Percentiles rank a stretch among this genome's conserved stretches.
Conservation (phyloP, 176 grass and related monocot genomes). For the Panicum miliaceum region DNA sequence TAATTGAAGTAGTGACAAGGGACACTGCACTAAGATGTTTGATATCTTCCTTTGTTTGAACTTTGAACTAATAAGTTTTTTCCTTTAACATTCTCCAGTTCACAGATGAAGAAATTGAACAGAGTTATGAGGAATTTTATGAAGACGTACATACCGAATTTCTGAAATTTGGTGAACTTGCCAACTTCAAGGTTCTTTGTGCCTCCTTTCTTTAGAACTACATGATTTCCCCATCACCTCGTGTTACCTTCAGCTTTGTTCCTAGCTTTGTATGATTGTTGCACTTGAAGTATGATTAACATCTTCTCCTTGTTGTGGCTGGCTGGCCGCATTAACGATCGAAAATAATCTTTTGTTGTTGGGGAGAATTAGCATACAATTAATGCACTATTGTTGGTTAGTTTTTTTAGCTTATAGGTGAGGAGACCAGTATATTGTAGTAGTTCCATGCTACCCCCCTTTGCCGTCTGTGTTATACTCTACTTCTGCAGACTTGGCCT, state of each 20-base stretch:
- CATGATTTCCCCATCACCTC: neutral
- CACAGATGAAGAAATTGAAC: constrained; percentile 93
- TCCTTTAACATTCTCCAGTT: constrained; percentile 66
- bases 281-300: neutral
- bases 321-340: neutral
- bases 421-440: neutral
- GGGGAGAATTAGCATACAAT: neutral
- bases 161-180: constrained; percentile 92
- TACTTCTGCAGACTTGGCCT: neutral
- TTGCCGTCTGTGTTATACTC: neutral
- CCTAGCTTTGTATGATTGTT: constrained; percentile 20
- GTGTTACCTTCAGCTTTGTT: neutral
- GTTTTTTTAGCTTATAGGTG: constrained; percentile 15
- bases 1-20: neutral
- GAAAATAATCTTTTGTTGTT: constrained; percentile 2
- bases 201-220: constrained; percentile 10
- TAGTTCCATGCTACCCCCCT: constrained; percentile 9
- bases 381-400: neutral
- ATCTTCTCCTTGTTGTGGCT: neutral
- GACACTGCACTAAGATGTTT: constrained; percentile 1
- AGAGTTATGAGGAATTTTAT: constrained; percentile 98
- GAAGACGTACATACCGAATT: constrained; percentile 99
- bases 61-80: constrained; percentile 38
- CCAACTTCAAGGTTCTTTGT: constrained; percentile 90
- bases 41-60: constrained; percentile 28